Conservation (phyloP, 495 filamentous ascomycete genomes). For the Alectoria sarmentosa region DNA sequence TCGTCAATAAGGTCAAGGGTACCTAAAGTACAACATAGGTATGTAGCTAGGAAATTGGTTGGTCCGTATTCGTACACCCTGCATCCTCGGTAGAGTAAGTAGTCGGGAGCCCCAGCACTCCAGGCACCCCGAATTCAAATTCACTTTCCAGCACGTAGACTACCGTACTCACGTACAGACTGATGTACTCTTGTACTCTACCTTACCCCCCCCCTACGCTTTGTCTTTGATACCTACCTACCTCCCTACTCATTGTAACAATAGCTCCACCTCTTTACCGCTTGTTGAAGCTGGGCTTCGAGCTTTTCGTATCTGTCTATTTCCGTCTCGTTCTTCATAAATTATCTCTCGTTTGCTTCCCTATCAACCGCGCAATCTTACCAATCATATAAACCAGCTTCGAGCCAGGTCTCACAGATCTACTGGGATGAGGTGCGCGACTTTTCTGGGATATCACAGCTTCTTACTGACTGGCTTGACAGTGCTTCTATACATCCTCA, state of each 20-base stretch:
- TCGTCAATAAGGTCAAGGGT: too few relatives aligned
- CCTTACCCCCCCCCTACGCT: neutral
- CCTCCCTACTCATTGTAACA: neutral
- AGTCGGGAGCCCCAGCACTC: too few relatives aligned
- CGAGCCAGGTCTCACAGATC: constrained; percentile 10
- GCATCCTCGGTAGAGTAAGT: neutral
- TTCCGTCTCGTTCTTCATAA: neutral
- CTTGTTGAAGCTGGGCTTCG: constrained; percentile 5
- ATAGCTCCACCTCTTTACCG: neutral
- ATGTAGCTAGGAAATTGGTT: too few relatives aligned
- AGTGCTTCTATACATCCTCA: constrained; percentile 15
- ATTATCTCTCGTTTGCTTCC: neutral
- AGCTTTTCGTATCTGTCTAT: constrained; percentile 2
- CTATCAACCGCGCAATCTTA: neutral
- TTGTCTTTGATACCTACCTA: neutral
- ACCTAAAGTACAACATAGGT: too few relatives aligned
- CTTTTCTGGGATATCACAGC: neutral
- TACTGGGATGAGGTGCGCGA: constrained; percentile 17
- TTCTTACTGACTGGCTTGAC: neutral
- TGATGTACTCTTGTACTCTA: neutral
- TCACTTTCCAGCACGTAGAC: neutral
- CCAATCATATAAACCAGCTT: constrained; percentile 7
- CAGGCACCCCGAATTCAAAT: too few relatives aligned
- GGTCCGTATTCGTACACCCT: too few relatives aligned
- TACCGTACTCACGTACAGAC: too few relatives aligned